Evolutionary conservation across 768 basidiomycete species (phyloP), one percentile per base, ranked within the genome.

Genomic region (Amanita polypyramis): DNA sequence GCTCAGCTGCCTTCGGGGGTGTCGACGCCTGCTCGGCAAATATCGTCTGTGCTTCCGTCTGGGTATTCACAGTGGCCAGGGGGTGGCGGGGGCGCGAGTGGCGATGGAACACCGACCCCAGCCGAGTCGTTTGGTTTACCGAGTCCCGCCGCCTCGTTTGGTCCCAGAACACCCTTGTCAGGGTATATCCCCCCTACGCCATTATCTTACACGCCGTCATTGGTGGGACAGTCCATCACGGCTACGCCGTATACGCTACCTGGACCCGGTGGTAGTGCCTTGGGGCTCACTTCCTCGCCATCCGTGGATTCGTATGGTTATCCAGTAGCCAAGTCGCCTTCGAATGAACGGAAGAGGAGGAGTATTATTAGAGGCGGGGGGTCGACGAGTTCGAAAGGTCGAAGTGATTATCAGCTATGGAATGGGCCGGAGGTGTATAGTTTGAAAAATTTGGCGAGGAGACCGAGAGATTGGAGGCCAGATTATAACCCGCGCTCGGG

Each of bases 391-490:
- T 60, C 14, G 51, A 54, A 5, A 55, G 47, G 2, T 27, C 19
- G 48, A 12, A 43, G 21, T 17, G 40, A 50, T 20, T 45, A 43
- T 32, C 49, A 50, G 19, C 35, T 50, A 5, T 45, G 49, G 49
- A 43, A 37, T 33, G 37, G 3, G 12, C 41, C 50, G 1, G 67
- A 70, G 29, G 36, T 53, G 5, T 70, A 60, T 45, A 58, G 58
- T 38, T 58, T 57, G 41, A 53, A 58, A 15, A 70, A 72, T 46
- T 55, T 70, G 3, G 63, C 70, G 19, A 56, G 61, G 45, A 55
- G 71, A 10, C 71, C 71, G 30, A 51, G 61, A 17, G 71, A 73
- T 54, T 73, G 71, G 71, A 62, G 71, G 42, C 60, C 65, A 3
- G 71, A 70, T 47, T 73, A 68, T 55, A 57, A 57, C 15, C 54